Conservation (phyloP, 2,329 filamentous ascomycete genomes). For the Phialophora verrucosa region DNA sequence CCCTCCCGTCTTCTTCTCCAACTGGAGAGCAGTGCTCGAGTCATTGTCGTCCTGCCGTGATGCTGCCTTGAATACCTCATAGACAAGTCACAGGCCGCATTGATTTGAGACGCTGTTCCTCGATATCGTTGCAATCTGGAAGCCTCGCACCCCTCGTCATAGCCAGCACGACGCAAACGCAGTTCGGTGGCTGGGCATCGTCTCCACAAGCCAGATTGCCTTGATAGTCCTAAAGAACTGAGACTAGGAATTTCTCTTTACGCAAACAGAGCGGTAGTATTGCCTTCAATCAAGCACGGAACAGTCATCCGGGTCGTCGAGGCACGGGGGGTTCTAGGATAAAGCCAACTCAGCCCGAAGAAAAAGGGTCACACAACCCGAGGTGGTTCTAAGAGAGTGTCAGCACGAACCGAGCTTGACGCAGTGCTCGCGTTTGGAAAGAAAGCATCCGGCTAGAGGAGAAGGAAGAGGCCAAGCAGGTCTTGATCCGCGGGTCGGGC, state of each 20-base stretch:
- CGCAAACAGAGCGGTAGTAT: too few species aligned
- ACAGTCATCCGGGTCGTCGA: too few species aligned
- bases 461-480: not conserved
- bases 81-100: not conserved
- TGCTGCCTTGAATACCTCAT: not conserved
- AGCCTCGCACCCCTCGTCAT: not conserved
- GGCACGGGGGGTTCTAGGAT: too few species aligned
- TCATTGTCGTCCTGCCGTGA: not conserved
- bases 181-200: not conserved
- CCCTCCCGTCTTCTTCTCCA: conserved; percentile 11
- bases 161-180: too few species aligned
- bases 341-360: not conserved
- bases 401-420: not conserved
- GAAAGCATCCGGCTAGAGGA: not conserved
- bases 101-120: not conserved
- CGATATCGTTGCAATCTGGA: not conserved
- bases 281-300: too few species aligned
- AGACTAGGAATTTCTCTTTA: too few species aligned
- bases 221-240: too few species aligned
- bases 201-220: too few species aligned
- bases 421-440: too few species aligned
- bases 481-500: not conserved
- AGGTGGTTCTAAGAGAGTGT: not conserved
- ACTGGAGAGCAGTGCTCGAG: conserved; percentile 3
- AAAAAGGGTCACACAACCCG: not conserved